Base-by-base conservation (phyloP, 2,329 filamentous ascomycete species). In the Coniochaeta pulveracea region DNA sequence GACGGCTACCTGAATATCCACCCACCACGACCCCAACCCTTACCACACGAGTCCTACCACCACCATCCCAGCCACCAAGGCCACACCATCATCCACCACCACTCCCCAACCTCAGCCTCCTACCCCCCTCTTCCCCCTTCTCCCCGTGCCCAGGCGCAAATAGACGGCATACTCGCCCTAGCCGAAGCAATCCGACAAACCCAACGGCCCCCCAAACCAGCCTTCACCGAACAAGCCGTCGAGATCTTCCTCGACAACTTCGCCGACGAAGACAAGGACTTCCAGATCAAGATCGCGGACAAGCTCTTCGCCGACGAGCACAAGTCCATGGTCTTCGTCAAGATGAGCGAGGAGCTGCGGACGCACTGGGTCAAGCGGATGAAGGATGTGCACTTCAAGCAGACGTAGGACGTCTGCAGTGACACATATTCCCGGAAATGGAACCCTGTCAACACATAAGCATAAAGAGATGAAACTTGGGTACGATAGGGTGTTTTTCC, bases 301-400 rank as follows among this genome's bases (percentile, higher is more conserved):
- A 69, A 69, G 40, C 56, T 76, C 17, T 17, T 19, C 18, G 63
- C 66, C n/a, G 66, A 74, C 41, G 66, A 73, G 40, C 68, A 66
- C 46, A 74, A 72, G 47, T 72, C 71, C 19, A 67, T 75, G 60
- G 62, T 75, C 26, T 76, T 75, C 41, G 72, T 69, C 55, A 75
- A 75, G 54, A 75, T 75, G 68, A 64, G 69, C 0, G 51, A 58
- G 3, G 47, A 50, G 9, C 50, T 76, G 39, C 57, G 70, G 30
- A 58, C 62, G 38, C 69, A 75, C 43, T 76, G 71, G 71, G 64
- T 76, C 3, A 64, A 60, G 44, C 52, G 64, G 35, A 52, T 72
- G 35, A 51, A 66, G 17, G 69, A 72, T 41, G 50, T 60, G 31
- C 58, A 31, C 12, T n/a, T 19, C 11, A 19, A 19, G 11, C 28